Evolutionary conservation across 441 rosid species (phyloP), one percentile per base, ranked within the genome.

Genomic region (Euphorbia schlechtendalii): DNA sequence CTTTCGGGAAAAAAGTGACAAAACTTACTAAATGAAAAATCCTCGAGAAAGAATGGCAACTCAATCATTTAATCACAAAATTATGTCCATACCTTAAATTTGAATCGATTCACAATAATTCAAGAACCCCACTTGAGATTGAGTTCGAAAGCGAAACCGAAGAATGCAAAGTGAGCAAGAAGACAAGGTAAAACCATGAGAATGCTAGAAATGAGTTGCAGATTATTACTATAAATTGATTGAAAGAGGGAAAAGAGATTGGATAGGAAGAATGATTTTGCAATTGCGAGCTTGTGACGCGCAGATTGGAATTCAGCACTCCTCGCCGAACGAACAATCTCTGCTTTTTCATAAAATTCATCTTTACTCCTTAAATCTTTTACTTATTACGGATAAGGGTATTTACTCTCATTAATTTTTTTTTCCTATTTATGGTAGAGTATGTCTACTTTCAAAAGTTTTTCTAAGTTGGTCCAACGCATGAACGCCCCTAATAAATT

Each of bases 91-190:
- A 17, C 68, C 40, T n/a, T 14, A 40, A 49, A 48, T 49, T 27
- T 27, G 56, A 40, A 55, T 56, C 46, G 59, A 59, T 46, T 57
- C 30, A 67, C 64, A 76, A 58, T 36, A 49, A 59, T 18, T 59
- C 62, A 61, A 34, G 36, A 75, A 74, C 32, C 77, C 68, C 78
- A 70, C 70, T 63, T 72, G 69, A 76, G 67, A 74, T 67, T 67
- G 56, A 61, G 60, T 53, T 20, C 30, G 20, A 25, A 67, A n/a
- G 69, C 34, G 56, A 52, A 54, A 12, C 17, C 56, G 64, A 68
- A 45, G 34, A 36, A 63, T 72, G 71, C 74, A 71, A 61, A 56
- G 24, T 11, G 27, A 48, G 22, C 28, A 45, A 38, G 65, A 67
- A 41, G 12, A 55, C 48, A 60, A 38, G 61, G 65, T 18, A 45